A percentile compares a stretch with the other conserved stretches of the same genome.
Conservation (phyloP, 768 basidiomycete genomes). For the Mycena kentingensis region DNA sequence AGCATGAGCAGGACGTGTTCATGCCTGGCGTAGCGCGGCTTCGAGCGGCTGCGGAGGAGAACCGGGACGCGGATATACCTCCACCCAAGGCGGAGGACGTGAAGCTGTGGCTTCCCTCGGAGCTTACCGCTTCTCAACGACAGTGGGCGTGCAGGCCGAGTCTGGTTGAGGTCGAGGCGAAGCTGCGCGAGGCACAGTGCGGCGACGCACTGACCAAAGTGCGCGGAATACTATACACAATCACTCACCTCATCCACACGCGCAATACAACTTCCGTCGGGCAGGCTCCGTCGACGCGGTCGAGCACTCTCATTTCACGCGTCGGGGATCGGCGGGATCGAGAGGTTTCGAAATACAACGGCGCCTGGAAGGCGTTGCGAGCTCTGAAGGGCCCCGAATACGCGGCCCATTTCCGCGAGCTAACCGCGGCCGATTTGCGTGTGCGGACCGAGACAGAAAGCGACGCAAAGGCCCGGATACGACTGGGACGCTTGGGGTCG, state of each 20-base stretch:
- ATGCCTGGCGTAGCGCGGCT: slow-evolving; percentile 8
- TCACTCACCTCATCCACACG: slow-evolving; percentile 5
- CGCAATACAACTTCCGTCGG: slow-evolving; percentile 1
- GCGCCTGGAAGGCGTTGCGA: neutral
- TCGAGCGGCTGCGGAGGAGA: slow-evolving; percentile 7
- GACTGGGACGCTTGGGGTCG: neutral
- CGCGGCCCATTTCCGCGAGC: neutral
- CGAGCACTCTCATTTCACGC: neutral
- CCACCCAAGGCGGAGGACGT: slow-evolving; percentile 14
- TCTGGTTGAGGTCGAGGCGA: slow-evolving; percentile 2
- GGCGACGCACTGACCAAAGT: neutral
- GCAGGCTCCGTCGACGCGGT: slow-evolving; percentile 1
- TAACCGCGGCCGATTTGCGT: slow-evolving; percentile 1
- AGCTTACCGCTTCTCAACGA: neutral
- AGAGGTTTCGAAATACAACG: slow-evolving; percentile 1
- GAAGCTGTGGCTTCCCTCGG: slow-evolving; percentile 12
- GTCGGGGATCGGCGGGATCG: slow-evolving; percentile 3
- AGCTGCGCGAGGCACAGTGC: slow-evolving; percentile 7
- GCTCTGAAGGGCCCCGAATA: neutral
- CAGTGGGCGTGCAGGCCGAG: neutral
- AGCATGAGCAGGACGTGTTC: neutral
- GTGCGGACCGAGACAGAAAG: slow-evolving; percentile 4
- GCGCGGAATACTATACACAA: slow-evolving; percentile 2
- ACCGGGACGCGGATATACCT: neutral
- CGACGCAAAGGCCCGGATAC: slow-evolving; percentile 4